phyloP scores from a whole-genome alignment of 2,329 filamentous ascomycete species.

The Phaeoacremonium minimum region DNA sequence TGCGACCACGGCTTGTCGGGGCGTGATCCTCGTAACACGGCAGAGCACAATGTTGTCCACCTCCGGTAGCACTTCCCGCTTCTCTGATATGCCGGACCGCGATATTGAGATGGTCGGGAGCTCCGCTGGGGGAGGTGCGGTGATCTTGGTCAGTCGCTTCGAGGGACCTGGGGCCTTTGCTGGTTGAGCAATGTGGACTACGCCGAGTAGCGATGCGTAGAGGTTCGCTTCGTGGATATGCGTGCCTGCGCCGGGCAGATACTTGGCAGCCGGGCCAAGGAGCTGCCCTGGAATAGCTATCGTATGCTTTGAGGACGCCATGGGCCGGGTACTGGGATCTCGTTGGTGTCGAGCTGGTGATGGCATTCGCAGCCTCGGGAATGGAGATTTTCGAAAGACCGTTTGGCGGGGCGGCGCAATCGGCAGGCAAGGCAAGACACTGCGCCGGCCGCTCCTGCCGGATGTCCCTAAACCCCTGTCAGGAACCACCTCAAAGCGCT shows the following conservation, averaged over 20 bases:
- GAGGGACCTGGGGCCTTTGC: slow-evolving; percentile 42
- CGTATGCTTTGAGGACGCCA: not conserved
- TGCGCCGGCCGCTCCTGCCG: too few relatives aligned
- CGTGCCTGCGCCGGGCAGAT: slow-evolving; percentile 74
- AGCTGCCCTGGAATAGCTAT: slow-evolving; percentile 78
- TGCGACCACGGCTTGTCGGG: slow-evolving; percentile 77
- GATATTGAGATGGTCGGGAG: slow-evolving; percentile 54
- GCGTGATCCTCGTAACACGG: slow-evolving; percentile 78
- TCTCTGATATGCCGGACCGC: slow-evolving; percentile 33
- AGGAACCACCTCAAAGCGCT: too few relatives aligned
- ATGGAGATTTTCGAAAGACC: too few relatives aligned
- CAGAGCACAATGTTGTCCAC: slow-evolving; percentile 79
- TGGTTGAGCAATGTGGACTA: slow-evolving; percentile 51
- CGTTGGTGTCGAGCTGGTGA: too few relatives aligned
- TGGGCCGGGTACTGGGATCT: too few relatives aligned
- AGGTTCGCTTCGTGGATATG: slow-evolving; percentile 74
- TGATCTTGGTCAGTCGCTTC: slow-evolving; percentile 57
- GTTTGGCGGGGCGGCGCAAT: too few relatives aligned
- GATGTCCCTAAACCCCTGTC: too few relatives aligned
- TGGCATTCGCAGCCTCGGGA: too few relatives aligned
- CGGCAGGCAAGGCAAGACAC: too few relatives aligned
- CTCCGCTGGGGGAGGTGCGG: slow-evolving; percentile 31
- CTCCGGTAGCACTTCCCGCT: slow-evolving; percentile 73
- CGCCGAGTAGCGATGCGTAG: slow-evolving; percentile 78
- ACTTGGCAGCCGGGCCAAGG: slow-evolving; percentile 64